Conservation (phyloP, 805 yeast genomes). For the Clavispora vitiphila region DNA sequence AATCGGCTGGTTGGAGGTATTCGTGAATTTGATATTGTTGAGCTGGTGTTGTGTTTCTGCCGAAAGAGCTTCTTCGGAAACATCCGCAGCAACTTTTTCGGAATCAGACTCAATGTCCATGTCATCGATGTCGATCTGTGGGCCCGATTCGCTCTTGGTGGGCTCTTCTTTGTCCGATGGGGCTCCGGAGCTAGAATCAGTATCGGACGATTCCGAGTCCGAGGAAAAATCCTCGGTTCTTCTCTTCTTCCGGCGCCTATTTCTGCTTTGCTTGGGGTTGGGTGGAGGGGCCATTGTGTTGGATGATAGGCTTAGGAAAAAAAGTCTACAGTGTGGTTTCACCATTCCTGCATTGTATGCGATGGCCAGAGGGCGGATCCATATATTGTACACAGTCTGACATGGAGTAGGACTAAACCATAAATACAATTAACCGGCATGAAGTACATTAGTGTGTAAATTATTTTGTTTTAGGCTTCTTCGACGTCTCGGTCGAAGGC, state of each 20-base stretch:
- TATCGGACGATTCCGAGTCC: constrained; percentile 44
- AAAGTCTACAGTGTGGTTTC: not conserved
- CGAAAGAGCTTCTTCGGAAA: constrained; percentile 10
- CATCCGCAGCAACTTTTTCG: constrained; percentile 6
- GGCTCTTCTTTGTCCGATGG: constrained; percentile 3
- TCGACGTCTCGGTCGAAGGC: constrained; percentile 4
- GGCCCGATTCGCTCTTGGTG: not conserved
- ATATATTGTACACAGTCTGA: not conserved
- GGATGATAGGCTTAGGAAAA: not conserved
- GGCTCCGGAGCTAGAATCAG: constrained; percentile 19
- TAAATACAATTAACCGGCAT: no score
- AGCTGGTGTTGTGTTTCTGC: constrained; percentile 16
- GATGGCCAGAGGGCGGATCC: not conserved
- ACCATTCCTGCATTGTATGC: not conserved
- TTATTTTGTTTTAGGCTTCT: constrained; percentile 6
- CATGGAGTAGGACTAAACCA: no score
- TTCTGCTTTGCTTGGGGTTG: constrained; percentile 8
- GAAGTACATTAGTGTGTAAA: no score
- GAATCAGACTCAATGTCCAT: constrained; percentile 26
- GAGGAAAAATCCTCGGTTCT: constrained; percentile 74
- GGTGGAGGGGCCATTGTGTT: constrained; percentile 8
- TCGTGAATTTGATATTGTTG: constrained; percentile 22
- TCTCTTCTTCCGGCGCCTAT: constrained; percentile 68
- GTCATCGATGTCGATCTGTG: constrained; percentile 22
- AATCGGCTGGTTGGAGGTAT: constrained; percentile 13